Conservation (phyloP, 2,329 filamentous ascomycete species). For the Exophiala sp. region DNA sequence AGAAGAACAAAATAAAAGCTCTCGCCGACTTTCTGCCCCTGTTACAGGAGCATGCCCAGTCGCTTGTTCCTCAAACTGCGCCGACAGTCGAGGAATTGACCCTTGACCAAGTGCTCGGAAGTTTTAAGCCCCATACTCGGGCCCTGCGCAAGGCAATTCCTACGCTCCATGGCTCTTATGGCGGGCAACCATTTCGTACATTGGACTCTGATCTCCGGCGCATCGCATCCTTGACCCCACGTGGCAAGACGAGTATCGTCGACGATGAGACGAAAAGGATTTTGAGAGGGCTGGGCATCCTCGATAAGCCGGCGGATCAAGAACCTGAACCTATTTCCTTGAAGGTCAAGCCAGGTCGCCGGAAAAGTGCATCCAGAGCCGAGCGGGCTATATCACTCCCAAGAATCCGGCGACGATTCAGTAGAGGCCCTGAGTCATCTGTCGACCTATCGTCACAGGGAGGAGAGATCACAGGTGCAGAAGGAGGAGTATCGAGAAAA, state of each 20-base stretch:
- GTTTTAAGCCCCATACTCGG: background rate
- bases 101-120: conserved; percentile 4
- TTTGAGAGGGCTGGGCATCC: background rate
- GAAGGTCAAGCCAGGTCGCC: background rate
- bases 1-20: background rate
- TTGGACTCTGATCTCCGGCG: conserved; percentile 10
- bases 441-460: background rate
- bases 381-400: background rate
- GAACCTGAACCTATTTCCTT: background rate
- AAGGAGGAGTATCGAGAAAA: background rate
- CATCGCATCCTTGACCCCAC: background rate
- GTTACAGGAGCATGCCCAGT: background rate
- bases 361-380: background rate
- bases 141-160: background rate
- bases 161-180: conserved; percentile 3
- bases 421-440: background rate
- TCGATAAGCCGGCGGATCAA: background rate
- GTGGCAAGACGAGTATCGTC: background rate
- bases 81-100: conserved; percentile 1
- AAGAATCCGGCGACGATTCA: background rate
- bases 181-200: conserved; percentile 4
- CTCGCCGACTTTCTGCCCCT: background rate
- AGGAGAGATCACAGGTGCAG: background rate
- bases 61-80: background rate
- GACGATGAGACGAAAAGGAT: background rate